Conservation (phyloP, 2,329 filamentous ascomycete genomes). For the Aspergillus costaricaensis region DNA sequence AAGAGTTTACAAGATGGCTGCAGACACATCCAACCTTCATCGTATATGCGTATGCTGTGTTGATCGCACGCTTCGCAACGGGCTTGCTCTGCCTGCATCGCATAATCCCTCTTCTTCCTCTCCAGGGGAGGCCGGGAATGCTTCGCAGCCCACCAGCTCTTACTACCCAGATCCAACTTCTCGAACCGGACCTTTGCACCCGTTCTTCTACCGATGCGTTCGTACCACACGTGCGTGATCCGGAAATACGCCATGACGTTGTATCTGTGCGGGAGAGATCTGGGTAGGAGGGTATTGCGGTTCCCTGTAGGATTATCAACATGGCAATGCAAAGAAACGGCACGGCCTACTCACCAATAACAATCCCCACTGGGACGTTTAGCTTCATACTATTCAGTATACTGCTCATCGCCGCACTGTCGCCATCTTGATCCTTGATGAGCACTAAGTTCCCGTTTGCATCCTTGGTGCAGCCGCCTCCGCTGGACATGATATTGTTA, state of each 20-base stretch:
- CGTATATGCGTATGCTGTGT: conserved; percentile 38
- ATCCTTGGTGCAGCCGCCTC: conserved; percentile 56
- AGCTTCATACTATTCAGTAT: conserved; percentile 51
- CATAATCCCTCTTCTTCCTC: conserved; percentile 30
- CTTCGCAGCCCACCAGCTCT: conserved; percentile 59
- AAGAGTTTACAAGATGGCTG: conserved; percentile 54
- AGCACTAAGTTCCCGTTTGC: conserved; percentile 51
- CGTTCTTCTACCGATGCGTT: conserved; percentile 49
- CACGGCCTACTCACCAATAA: conserved; percentile 51
- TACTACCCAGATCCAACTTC: conserved; percentile 55
- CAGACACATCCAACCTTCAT: conserved; percentile 62
- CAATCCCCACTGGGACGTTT: conserved; percentile 56
- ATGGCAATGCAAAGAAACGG: not conserved
- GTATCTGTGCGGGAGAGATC: conserved; percentile 59
- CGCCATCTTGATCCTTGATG: conserved; percentile 46
- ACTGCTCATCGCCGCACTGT: conserved; percentile 39
- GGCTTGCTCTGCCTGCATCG: conserved; percentile 21
- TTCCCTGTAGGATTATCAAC: conserved; percentile 44
- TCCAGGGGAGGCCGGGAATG: conserved; percentile 17
- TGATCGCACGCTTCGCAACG: conserved; percentile 47
- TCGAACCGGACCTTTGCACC: conserved; percentile 66
- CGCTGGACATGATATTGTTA: conserved; percentile 39
- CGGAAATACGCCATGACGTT: conserved; percentile 70
- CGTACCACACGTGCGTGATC: conserved; percentile 68
- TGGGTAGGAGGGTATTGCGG: conserved; percentile 51